These are phyloP conservation scores for Metrosideros polymorpha DNA, from an alignment of 441 rosid genomes.

Conservation along the genomic window DNA sequence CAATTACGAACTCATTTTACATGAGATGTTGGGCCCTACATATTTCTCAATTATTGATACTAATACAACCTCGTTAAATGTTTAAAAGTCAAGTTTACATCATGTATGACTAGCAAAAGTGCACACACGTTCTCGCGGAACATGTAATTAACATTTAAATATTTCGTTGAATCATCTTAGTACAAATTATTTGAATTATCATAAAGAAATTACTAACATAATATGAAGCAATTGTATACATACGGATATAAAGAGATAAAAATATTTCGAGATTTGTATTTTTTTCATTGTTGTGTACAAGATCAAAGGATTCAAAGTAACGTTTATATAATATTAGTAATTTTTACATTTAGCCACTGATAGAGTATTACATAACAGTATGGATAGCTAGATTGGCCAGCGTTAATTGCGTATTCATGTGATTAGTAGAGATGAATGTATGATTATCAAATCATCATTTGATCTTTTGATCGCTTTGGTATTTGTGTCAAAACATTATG, in stretches of 20 bases:
- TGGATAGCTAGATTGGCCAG: neutral
- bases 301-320: neutral
- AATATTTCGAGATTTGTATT: neutral
- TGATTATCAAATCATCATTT: neutral
- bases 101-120: neutral
- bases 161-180: neutral
- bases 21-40: neutral
- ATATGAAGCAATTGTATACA: neutral
- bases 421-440: neutral
- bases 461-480: neutral
- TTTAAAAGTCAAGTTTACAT: neutral
- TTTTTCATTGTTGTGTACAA: too few species aligned
- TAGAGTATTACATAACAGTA: neutral
- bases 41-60: neutral
- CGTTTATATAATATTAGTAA: too few species aligned
- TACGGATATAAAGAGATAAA: too few species aligned
- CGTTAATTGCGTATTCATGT: too few species aligned
- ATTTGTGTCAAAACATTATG: neutral
- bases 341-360: neutral
- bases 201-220: neutral
- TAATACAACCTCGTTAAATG: neutral
- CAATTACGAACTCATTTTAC: too few species aligned
- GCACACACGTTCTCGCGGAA: neutral
- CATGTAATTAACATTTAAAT: neutral
- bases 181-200: neutral